A percentile compares a stretch with the other conserved stretches of the same genome.
Conservation (phyloP, 2,329 filamentous ascomycete species). For the Colletotrichum echinochloae region DNA sequence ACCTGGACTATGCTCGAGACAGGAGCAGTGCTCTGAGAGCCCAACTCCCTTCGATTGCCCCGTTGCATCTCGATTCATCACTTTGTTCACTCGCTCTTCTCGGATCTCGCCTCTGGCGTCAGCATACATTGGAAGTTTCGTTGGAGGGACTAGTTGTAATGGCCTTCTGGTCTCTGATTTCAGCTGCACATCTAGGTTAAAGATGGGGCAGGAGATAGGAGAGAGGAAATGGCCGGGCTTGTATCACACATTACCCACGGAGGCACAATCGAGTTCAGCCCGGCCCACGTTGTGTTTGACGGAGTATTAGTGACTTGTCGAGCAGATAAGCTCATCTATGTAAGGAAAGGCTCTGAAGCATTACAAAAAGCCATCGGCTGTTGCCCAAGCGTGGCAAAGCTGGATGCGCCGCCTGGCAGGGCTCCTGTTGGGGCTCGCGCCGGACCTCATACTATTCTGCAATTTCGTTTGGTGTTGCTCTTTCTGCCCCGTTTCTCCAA, state of each 20-base stretch:
- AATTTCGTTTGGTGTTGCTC: background rate
- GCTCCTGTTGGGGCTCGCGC: background rate
- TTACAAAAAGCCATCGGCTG: background rate
- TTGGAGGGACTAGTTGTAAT: background rate
- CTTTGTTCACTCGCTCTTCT: no score
- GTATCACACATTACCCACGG: background rate
- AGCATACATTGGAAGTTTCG: no score
- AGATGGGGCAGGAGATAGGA: no score
- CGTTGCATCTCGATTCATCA: no score
- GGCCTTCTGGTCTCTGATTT: no score
- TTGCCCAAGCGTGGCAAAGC: background rate
- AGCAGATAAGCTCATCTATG: background rate
- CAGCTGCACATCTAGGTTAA: background rate
- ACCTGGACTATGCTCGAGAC: no score
- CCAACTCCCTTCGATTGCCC: no score
- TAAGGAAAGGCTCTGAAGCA: background rate
- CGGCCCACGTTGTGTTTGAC: background rate
- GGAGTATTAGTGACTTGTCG: background rate
- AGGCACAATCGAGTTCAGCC: background rate
- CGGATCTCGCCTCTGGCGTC: no score
- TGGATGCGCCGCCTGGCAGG: background rate
- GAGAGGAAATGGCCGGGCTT: no score
- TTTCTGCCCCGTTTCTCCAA: background rate
- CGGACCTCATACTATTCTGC: background rate
- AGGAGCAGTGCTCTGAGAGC: no score